phyloP scores from a whole-genome alignment of 352 stramenopile species.

The Pythium oligandrum region DNA sequence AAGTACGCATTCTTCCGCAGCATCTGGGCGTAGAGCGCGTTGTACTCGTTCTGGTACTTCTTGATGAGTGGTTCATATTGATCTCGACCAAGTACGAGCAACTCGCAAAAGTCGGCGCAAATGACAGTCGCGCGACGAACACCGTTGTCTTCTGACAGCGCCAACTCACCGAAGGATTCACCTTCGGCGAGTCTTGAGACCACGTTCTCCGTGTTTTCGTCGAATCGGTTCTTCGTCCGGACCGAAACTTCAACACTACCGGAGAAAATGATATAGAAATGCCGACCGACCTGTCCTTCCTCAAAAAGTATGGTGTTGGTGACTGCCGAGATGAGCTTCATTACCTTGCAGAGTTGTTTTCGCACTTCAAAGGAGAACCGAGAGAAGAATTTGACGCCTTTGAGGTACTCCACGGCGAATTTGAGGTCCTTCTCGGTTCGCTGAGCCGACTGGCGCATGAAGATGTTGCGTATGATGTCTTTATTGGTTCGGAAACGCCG shows the following conservation, averaged over 20 bases:
- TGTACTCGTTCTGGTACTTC: conserved; percentile 82
- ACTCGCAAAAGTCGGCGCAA: conserved; percentile 67
- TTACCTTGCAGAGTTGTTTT: conserved; percentile 79
- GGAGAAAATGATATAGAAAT: conserved; percentile 85
- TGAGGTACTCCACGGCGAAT: conserved; percentile 81
- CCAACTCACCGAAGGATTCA: conserved; percentile 78
- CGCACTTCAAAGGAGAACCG: conserved; percentile 84
- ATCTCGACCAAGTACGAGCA: conserved; percentile 71
- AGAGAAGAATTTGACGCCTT: conserved; percentile 85
- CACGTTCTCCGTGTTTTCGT: conserved; percentile 57
- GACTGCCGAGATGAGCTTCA: conserved; percentile 70
- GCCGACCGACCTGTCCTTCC: conserved; percentile 65
- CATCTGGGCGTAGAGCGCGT: conserved; percentile 74
- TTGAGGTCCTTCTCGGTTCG: conserved; percentile 82
- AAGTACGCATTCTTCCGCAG: conserved; percentile 77
- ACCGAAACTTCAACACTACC: conserved; percentile 69
- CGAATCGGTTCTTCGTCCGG: conserved; percentile 66
- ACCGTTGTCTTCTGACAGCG: conserved; percentile 59
- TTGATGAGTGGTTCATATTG: conserved; percentile 80
- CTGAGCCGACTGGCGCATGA: conserved; percentile 57
- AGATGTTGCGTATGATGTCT: conserved; percentile 84
- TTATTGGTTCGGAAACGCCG: conserved; percentile 84
- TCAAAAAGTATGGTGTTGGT: conserved; percentile 81
- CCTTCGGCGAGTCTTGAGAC: conserved; percentile 61
- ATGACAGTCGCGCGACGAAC: conserved; percentile 66